phyloP scores from a whole-genome alignment of 2,329 filamentous ascomycete genomes.

The Iodosphaeria phyllophila region DNA sequence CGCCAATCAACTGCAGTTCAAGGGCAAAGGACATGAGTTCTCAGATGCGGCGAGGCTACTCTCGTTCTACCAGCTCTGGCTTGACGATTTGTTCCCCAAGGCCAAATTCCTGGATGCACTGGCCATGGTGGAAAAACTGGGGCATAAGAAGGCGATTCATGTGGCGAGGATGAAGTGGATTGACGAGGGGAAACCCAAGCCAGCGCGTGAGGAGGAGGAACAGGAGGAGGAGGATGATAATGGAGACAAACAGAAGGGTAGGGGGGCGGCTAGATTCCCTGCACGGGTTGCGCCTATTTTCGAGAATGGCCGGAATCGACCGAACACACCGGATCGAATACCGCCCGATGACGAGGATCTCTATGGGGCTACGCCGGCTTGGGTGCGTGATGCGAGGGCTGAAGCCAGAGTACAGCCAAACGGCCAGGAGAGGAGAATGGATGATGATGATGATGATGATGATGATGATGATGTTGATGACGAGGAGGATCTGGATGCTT shows the following conservation, averaged over 20 bases:
- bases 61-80: constrained; percentile 88
- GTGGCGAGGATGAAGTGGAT: constrained; percentile 69
- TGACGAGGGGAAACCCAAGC: constrained; percentile 46
- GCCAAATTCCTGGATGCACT: constrained; percentile 85
- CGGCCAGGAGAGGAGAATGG: constrained; percentile 22
- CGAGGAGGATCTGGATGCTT: constrained; percentile 12
- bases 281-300: constrained; percentile 20
- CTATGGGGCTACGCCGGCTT: constrained; percentile 32
- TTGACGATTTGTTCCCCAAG: constrained; percentile 88
- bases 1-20: constrained; percentile 57
- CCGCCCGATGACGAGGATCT: constrained; percentile 23
- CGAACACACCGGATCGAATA: constrained; percentile 12
- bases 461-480: too few relatives aligned
- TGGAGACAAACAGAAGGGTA: constrained; percentile 9
- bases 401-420: constrained; percentile 16
- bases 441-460: too few relatives aligned
- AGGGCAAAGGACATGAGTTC: constrained; percentile 94
- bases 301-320: constrained; percentile 10
- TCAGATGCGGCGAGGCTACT: constrained; percentile 67
- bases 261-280: constrained; percentile 12
- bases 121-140: constrained; percentile 79
- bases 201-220: constrained; percentile 12
- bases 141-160: constrained; percentile 65
- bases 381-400: constrained; percentile 5
- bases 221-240: constrained; percentile 11